Base-by-base conservation (phyloP, 192 early-diverging fungal species). In the Gryganskiella cystojenkinii region DNA sequence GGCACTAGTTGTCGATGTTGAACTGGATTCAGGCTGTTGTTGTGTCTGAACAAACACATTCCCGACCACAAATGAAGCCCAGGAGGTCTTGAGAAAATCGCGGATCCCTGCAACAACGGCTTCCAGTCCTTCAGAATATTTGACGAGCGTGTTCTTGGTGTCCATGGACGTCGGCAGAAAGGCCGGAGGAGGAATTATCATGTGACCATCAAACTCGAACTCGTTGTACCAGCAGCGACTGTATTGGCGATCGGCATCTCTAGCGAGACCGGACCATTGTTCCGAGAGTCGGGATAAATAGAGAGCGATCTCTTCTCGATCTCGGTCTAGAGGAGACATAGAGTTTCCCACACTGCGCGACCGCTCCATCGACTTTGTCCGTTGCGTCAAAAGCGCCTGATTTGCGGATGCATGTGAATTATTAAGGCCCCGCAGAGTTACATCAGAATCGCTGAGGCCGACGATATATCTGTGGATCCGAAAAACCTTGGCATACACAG, bases 401-500 rank as follows among this genome's bases (percentile, higher is more conserved):
- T 61, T 76, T 17, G 73, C 73, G 17, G 73, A 59, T 2, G 53
- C 65, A 50, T 78, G 74, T 2, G 56, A 78, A 56, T 65, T 79
- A 37, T 67, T 60, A 14, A 76, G 61, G 13, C 79, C 71, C 27
- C 84, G 80, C 34, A 89, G 54, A 44, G 84, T 60, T 0, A 83
- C 74, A 61, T 89, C 88, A 7, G 83, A 79, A 24, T 87, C 83
- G 27, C 71, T 74, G 10, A 86, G 79, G 0, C 64, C 65, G 1
- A 75, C 71, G 20, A 89, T 80, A 22, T 86, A 82, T 10, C 80
- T 79, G 25, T 83, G 69, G 19, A 89, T 57, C 28, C 83, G 80
- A 6, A 71, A 79, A 8, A 87, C 84, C 46, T 89, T 89, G n/a
- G 75, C 52, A 55, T 79, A 89, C 0, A 84, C 72, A n/a, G 86